Evolutionary conservation across 352 stramenopile species (phyloP).

Genomic region (Globisporangium perplexum): DNA sequence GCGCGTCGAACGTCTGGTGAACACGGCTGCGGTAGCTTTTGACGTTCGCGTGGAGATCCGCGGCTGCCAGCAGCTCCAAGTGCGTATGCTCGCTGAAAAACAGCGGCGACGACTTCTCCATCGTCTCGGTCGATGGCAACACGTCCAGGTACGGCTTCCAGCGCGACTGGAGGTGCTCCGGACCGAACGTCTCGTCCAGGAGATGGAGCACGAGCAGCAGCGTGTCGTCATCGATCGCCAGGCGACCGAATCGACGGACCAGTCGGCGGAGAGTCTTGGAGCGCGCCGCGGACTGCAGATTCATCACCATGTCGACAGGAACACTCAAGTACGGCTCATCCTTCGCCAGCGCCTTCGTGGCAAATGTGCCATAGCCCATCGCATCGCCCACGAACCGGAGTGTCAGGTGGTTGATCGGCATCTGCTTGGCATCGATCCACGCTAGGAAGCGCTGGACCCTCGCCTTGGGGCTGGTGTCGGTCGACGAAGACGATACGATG

Average conservation of each 20-base stretch:
- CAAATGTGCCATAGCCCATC: constrained; percentile 67
- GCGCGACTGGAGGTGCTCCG: constrained; percentile 20
- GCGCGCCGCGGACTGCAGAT: constrained; percentile 41
- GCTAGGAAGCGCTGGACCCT: constrained; percentile 25
- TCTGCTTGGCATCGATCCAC: constrained; percentile 32
- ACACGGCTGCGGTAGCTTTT: constrained; percentile 31
- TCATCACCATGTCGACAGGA: constrained; percentile 62
- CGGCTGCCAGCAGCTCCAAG: constrained; percentile 36
- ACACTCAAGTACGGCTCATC: constrained; percentile 84
- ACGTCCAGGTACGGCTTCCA: constrained; percentile 89
- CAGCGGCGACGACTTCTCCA: constrained; percentile 29
- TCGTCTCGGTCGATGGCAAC: constrained; percentile 38
- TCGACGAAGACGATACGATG: neutral
- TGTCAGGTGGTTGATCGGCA: constrained; percentile 52
- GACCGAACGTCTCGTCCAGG: constrained; percentile 77
- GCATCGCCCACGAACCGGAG: constrained; percentile 38
- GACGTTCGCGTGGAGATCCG: constrained; percentile 34
- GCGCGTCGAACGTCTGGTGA: constrained; percentile 5
- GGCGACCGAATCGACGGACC: constrained; percentile 14
- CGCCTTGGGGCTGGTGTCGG: constrained; percentile 10
- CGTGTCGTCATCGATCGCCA: constrained; percentile 27
- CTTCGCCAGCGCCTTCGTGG: constrained; percentile 35
- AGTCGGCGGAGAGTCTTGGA: constrained; percentile 35
- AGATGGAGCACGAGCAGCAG: constrained; percentile 74
- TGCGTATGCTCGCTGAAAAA: constrained; percentile 46